phyloP scores from a whole-genome alignment of 768 basidiomycete genomes.

The Phlebiopsis gigantea region DNA sequence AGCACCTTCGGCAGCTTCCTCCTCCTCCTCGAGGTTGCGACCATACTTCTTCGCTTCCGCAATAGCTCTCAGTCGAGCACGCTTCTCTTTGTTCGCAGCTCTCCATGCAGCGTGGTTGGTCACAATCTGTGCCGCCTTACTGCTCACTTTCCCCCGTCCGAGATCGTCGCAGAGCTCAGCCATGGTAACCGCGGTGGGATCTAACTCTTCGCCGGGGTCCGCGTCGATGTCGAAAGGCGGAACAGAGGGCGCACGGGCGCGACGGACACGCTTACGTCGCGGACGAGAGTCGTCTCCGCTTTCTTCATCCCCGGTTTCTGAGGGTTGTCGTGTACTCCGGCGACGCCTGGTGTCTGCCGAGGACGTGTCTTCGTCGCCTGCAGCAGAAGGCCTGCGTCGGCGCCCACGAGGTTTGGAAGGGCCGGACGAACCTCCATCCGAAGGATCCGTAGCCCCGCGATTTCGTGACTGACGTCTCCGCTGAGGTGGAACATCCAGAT shows the following conservation, averaged over 20 bases:
- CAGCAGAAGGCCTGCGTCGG: background rate
- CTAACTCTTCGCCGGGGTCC: conserved; percentile 70
- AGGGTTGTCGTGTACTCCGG: background rate
- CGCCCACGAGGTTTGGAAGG: background rate
- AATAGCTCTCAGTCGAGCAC: conserved; percentile 52
- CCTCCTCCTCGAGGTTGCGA: conserved; percentile 42
- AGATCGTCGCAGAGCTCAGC: conserved; percentile 72
- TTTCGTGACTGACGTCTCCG: background rate
- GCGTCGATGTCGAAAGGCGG: conserved; percentile 54
- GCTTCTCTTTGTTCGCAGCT: conserved; percentile 58
- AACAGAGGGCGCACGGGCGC: conserved; percentile 40
- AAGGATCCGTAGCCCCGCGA: background rate
- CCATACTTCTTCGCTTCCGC: conserved; percentile 80
- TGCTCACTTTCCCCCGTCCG: conserved; percentile 74
- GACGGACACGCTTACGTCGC: conserved; percentile 20
- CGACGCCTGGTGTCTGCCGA: background rate
- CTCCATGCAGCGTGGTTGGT: conserved; percentile 73
- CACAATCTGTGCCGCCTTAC: conserved; percentile 67
- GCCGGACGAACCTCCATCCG: background rate
- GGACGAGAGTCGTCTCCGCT: conserved; percentile 5
- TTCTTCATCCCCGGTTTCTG: background rate
- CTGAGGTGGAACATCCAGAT: background rate
- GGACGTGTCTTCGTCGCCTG: background rate
- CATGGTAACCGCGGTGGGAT: conserved; percentile 84
- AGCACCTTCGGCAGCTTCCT: conserved; percentile 16